Percentiles rank a stretch among this genome's conserved stretches.
Evolutionary conservation across 306 rosid species (phyloP).

Genomic region (Casuarina equisetifolia): DNA sequence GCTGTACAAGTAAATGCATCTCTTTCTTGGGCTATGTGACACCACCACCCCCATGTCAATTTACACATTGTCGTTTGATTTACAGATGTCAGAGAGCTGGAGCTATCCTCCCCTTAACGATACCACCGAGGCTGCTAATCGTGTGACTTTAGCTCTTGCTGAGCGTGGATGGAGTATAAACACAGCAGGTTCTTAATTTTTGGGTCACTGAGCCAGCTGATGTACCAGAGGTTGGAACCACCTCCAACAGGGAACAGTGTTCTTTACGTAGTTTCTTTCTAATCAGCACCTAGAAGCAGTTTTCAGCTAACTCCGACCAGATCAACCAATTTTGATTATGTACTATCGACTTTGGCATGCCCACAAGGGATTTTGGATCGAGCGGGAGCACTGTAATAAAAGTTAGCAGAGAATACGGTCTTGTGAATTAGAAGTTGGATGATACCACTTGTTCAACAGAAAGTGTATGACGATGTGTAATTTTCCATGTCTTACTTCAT

Average conservation of each 20-base stretch:
- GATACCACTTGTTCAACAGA: background rate
- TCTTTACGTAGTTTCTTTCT: background rate
- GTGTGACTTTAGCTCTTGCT: slow-evolving; percentile 58
- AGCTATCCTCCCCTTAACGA: slow-evolving; percentile 83
- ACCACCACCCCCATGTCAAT: background rate
- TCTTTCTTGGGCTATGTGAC: background rate
- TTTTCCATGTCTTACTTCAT: background rate
- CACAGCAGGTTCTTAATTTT: slow-evolving; percentile 9
- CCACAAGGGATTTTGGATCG: background rate
- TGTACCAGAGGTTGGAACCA: background rate
- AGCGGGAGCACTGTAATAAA: background rate
- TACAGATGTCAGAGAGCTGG: slow-evolving; percentile 71
- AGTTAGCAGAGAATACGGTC: background rate
- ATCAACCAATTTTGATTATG: background rate
- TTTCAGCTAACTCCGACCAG: background rate
- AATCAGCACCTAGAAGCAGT: background rate
- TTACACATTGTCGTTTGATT: slow-evolving; percentile 13
- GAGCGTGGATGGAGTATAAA: slow-evolving; percentile 75
- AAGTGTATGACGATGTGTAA: background rate
- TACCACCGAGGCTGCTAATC: slow-evolving; percentile 69
- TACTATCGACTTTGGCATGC: background rate
- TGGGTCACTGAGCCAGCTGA: background rate
- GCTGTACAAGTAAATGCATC: slow-evolving; percentile 5
- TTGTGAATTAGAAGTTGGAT: background rate
- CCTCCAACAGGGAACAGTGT: background rate